These are phyloP conservation scores for Funneliformis geosporum DNA, from an alignment of 192 early-diverging fungal species.

Conservation along the genomic window DNA sequence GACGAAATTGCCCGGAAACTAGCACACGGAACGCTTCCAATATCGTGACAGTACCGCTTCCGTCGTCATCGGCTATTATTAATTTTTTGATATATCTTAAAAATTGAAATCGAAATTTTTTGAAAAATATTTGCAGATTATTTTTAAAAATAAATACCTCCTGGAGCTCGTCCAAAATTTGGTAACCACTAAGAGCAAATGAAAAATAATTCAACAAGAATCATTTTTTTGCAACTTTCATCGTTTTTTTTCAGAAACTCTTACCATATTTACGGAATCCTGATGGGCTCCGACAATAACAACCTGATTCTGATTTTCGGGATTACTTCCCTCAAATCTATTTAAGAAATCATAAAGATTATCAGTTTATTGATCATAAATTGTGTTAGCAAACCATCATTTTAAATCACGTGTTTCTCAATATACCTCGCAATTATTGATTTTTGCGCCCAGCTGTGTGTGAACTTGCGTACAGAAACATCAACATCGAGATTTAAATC, in stretches of 20 bases:
- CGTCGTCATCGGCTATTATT: constrained; percentile 71
- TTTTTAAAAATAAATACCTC: constrained; percentile 48
- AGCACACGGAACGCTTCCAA: constrained; percentile 83
- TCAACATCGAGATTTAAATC: constrained; percentile 33
- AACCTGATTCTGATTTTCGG: constrained; percentile 51
- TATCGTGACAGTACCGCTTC: constrained; percentile 88
- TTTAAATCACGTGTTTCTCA: too few species aligned
- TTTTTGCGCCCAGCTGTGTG: constrained; percentile 82
- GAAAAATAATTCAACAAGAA: too few species aligned
- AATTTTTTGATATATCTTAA: too few species aligned
- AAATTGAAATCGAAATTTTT: too few species aligned
- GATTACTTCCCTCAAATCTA: constrained; percentile 66
- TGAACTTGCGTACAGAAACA: constrained; percentile 73
- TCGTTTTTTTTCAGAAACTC: background rate
- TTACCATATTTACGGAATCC: constrained; percentile 76
- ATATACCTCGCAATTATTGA: constrained; percentile 61
- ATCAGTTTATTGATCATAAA: too few species aligned
- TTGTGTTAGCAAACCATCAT: too few species aligned
- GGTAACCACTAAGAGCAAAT: constrained; percentile 62
- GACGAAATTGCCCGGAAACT: constrained; percentile 65
- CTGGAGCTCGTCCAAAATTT: constrained; percentile 70
- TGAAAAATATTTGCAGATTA: too few species aligned
- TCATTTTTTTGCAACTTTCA: background rate
- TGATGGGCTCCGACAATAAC: constrained; percentile 91
- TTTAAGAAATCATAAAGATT: too few species aligned